Evolutionary conservation across 345 rosid species (phyloP).

Genomic region (Hibiscus trionum): DNA sequence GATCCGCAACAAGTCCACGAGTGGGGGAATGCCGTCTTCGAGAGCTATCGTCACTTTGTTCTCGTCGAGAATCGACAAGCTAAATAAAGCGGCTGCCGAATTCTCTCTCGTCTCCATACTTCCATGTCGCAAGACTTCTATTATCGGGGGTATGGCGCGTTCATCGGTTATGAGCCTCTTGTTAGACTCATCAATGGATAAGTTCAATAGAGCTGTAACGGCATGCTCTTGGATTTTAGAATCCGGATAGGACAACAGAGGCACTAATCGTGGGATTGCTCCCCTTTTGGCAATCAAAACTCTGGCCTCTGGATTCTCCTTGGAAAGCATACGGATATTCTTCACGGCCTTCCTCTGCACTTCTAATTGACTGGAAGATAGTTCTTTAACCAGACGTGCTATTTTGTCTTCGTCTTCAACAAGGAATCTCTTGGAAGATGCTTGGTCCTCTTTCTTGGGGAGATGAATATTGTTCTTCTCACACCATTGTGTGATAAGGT

Average conservation of each 20-base stretch:
- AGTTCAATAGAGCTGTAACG: not conserved
- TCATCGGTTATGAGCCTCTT: not conserved
- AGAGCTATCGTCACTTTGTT: not conserved
- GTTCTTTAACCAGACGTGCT: not conserved
- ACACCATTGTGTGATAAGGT: conserved; percentile 66
- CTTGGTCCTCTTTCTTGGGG: conserved; percentile 27
- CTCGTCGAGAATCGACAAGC: not conserved
- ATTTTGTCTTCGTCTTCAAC: not conserved
- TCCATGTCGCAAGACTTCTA: not conserved
- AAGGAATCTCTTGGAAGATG: not conserved
- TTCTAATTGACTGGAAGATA: not conserved
- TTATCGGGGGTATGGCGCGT: not conserved
- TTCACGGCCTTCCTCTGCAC: not conserved
- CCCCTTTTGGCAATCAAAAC: not conserved
- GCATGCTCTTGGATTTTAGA: not conserved
- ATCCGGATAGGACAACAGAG: not conserved
- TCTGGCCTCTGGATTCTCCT: not conserved
- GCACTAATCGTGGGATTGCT: not conserved
- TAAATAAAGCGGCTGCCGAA: not conserved
- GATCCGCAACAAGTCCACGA: not conserved
- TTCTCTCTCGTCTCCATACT: not conserved
- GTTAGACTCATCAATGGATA: not conserved
- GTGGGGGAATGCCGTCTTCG: not conserved
- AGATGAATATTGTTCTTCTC: conserved; percentile 51
- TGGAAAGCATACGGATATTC: not conserved